A percentile compares a stretch with the other conserved stretches of the same genome.
Conservation (phyloP, 345 rosid species). For the Triadica sebifera region DNA sequence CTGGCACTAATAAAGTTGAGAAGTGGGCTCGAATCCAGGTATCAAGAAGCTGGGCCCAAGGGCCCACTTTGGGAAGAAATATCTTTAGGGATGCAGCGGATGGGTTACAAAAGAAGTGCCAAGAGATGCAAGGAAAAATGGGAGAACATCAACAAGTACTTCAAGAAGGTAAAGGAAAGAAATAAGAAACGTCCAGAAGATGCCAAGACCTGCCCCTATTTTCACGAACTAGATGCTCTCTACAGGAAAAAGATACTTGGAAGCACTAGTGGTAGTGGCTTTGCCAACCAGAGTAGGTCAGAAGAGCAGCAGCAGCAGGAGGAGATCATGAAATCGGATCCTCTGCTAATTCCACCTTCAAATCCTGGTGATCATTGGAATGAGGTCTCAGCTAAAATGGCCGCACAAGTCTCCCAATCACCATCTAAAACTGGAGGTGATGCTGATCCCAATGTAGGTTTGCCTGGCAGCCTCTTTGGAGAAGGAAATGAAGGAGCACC, state of each 20-base stretch:
- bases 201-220: conserved; percentile 30
- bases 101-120: conserved; percentile 23
- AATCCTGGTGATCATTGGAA: conserved; percentile 22
- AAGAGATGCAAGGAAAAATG: conserved; percentile 29
- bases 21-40: conserved; percentile 17
- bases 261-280: conserved; percentile 9
- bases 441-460: conserved; percentile 17
- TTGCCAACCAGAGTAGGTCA: conserved; percentile 19
- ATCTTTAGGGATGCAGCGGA: conserved; percentile 15
- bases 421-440: conserved; percentile 21
- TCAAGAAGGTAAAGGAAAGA: conserved; percentile 27
- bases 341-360: conserved; percentile 17
- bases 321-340: conserved; percentile 18
- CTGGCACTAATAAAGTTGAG: conserved; percentile 22
- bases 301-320: conserved; percentile 25
- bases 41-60: conserved; percentile 23
- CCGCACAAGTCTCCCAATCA: conserved; percentile 13
- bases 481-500: conserved; percentile 39
- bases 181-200: conserved; percentile 21
- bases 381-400: conserved; percentile 14
- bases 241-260: conserved; percentile 28
- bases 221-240: conserved; percentile 25
- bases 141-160: conserved; percentile 33
- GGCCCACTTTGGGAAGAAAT: conserved; percentile 30
- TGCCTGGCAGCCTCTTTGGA: conserved; percentile 24